Evolutionary conservation across 495 filamentous ascomycete genomes (phyloP).

Genomic region (Trichoderma virens): DNA sequence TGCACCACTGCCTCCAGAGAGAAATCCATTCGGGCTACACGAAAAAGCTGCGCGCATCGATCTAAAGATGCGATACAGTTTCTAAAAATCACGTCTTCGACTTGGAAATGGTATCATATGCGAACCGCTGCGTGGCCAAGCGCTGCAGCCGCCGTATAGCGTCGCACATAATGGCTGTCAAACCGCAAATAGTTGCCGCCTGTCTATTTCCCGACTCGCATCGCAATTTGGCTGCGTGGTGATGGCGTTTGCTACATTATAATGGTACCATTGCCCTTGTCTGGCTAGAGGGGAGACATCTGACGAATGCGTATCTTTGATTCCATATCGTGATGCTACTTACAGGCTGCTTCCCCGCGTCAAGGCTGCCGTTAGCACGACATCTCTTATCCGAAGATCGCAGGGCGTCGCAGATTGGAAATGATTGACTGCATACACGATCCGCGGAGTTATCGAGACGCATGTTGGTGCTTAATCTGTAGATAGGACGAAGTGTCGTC

Average conservation of each 20-base stretch:
- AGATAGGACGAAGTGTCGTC: not conserved
- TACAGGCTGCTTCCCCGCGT: not conserved
- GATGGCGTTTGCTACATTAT: not conserved
- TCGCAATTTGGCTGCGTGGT: not conserved
- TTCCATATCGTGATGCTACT: not conserved
- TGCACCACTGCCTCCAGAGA: too few relatives aligned
- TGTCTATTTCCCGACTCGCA: not conserved
- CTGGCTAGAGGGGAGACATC: not conserved
- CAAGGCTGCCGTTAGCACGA: not conserved
- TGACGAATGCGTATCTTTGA: not conserved
- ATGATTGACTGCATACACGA: not conserved
- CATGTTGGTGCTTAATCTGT: not conserved
- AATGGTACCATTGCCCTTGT: slow-evolving; percentile 1
- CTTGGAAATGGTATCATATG: not conserved
- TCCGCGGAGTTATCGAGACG: not conserved
- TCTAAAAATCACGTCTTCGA: not conserved
- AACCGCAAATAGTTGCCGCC: not conserved
- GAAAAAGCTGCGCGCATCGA: not conserved
- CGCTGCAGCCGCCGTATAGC: not conserved
- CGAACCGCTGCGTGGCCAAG: too few relatives aligned
- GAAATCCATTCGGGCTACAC: not conserved
- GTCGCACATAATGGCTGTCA: not conserved
- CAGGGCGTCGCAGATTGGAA: not conserved
- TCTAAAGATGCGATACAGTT: not conserved
- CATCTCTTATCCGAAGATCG: not conserved